phyloP scores from a whole-genome alignment of 148 eudicot species.

The Cornus controversa region DNA sequence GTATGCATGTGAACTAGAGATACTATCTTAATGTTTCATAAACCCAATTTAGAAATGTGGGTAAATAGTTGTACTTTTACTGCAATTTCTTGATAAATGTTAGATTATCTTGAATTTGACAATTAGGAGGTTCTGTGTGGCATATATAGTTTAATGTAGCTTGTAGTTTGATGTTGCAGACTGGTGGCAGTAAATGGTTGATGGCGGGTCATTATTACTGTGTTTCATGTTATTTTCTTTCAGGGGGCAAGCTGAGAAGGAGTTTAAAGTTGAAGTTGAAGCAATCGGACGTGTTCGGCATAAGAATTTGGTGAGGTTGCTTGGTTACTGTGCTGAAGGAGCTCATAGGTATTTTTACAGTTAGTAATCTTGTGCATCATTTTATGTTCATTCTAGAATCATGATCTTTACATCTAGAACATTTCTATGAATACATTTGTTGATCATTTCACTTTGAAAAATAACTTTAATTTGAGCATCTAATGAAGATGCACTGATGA shows the following conservation, averaged over 20 bases:
- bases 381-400: slow-evolving; percentile 2
- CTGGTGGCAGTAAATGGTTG: neutral
- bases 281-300: slow-evolving; percentile 93
- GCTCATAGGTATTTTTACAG: slow-evolving; percentile 64
- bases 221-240: neutral
- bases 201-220: slow-evolving; percentile 4
- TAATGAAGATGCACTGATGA: slow-evolving; percentile 5
- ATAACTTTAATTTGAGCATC: neutral
- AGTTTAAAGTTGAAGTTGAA: slow-evolving; percentile 94
- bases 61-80: neutral
- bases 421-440: neutral
- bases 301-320: slow-evolving; percentile 80
- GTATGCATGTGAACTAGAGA: neutral
- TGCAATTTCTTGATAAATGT: neutral
- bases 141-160: neutral
- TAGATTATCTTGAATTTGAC: neutral
- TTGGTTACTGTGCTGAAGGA: slow-evolving; percentile 96
- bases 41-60: neutral
- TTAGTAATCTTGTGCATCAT: neutral
- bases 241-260: slow-evolving; percentile 97
- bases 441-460: neutral
- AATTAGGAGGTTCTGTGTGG: neutral
- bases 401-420: neutral
- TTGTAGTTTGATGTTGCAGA: neutral
- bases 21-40: neutral